A percentile compares a stretch with the other conserved stretches of the same genome.
Conservation (phyloP, 129 eudicot species). For the Flaveria robusta region DNA sequence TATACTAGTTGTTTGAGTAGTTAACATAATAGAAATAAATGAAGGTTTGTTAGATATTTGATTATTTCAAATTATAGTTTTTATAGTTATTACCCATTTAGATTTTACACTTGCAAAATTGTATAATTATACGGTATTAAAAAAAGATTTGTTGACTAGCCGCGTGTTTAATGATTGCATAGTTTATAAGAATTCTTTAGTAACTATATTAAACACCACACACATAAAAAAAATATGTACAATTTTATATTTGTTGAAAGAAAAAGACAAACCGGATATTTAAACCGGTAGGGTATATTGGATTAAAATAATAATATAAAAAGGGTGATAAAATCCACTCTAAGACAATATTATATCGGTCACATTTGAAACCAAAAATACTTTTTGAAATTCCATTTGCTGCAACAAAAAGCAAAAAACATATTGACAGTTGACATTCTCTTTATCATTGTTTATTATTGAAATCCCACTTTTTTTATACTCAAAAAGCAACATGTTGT, state of each 20-base stretch:
- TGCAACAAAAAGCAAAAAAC: constrained; percentile 22
- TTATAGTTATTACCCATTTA: too few species aligned
- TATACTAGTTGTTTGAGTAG: too few species aligned
- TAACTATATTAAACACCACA: background rate
- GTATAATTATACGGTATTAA: too few species aligned
- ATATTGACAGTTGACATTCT: constrained; percentile 26
- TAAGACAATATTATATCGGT: constrained; percentile 15
- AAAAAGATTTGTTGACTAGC: background rate
- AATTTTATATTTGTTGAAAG: constrained; percentile 11
- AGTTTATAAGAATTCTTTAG: background rate
- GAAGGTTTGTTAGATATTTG: too few species aligned
- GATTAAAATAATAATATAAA: background rate
- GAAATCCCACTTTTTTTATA: background rate
- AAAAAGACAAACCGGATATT: constrained; percentile 15
- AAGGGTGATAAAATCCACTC: constrained; percentile 13
- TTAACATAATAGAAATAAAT: too few species aligned
- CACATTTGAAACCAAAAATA: constrained; percentile 22
- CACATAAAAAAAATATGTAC: background rate
- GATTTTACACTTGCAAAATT: too few species aligned
- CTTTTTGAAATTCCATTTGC: constrained; percentile 34
- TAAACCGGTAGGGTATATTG: background rate
- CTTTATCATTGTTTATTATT: constrained; percentile 9
- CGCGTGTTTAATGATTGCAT: background rate
- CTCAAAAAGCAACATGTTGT: background rate
- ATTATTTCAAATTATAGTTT: too few species aligned